Percentiles rank a stretch among this genome's conserved stretches.
Evolutionary conservation across 1,284 basidiomycete species (phyloP).

Genomic region (Ustanciosporium gigantosporum): DNA sequence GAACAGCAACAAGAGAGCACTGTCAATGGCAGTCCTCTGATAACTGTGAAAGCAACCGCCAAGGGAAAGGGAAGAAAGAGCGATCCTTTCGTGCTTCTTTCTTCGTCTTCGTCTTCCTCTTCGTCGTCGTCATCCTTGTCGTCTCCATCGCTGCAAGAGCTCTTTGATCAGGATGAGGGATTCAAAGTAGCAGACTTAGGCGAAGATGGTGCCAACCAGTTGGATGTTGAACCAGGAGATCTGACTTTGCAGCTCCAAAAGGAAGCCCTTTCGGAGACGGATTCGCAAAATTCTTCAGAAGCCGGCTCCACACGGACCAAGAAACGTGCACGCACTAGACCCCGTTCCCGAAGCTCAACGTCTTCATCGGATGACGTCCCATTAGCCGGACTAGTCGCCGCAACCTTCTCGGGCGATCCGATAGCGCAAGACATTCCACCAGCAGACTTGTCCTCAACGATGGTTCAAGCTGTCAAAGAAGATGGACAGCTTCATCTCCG

Average conservation of each 20-base stretch:
- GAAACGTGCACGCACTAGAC: too few relatives aligned
- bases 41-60: not conserved
- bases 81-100: slow-evolving; percentile 21
- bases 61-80: slow-evolving; percentile 25
- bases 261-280: not conserved
- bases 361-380: slow-evolving; percentile 17
- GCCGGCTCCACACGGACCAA: too few relatives aligned
- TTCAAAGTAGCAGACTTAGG: not conserved
- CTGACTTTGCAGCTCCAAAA: not conserved
- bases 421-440: slow-evolving; percentile 6
- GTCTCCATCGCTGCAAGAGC: too few relatives aligned
- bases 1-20: not conserved
- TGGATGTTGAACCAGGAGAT: not conserved
- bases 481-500: slow-evolving; percentile 3
- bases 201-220: not conserved
- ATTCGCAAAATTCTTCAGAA: too few relatives aligned
- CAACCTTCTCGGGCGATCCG: not conserved
- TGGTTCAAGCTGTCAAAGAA: slow-evolving; percentile 12
- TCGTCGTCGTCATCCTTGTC: not conserved
- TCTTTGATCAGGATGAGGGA: not conserved
- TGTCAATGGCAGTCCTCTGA: not conserved
- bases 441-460: slow-evolving; percentile 9
- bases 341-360: not conserved
- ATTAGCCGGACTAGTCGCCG: not conserved
- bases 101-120: slow-evolving; percentile 5